Percentiles rank a stretch among this genome's conserved stretches.
Evolutionary conservation across 805 yeast species (phyloP).

Genomic region (Suhomyces tanzawaensis): DNA sequence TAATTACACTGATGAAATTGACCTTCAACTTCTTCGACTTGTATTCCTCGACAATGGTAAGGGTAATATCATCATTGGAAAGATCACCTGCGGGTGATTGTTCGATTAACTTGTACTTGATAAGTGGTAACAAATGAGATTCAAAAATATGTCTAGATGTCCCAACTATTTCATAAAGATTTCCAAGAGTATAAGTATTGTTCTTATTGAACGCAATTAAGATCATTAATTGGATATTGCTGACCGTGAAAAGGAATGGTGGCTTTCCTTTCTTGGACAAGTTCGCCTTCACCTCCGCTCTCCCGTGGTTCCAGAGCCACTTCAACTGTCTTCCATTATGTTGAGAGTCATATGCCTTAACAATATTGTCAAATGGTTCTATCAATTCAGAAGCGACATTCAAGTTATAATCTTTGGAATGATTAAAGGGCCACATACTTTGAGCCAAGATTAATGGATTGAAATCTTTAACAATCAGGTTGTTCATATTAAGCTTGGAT

Average conservation of each 20-base stretch:
- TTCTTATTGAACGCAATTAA: constrained; percentile 76
- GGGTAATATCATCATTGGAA: constrained; percentile 47
- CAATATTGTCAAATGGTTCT: constrained; percentile 63
- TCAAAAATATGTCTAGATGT: constrained; percentile 63
- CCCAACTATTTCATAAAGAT: constrained; percentile 66
- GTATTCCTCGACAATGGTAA: constrained; percentile 75
- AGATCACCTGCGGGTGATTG: constrained; percentile 62
- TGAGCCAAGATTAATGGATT: constrained; percentile 80
- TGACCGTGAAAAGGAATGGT: constrained; percentile 76
- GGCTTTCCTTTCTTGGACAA: constrained; percentile 77
- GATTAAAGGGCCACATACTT: constrained; percentile 81
- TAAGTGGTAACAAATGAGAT: constrained; percentile 74
- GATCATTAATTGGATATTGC: constrained; percentile 84
- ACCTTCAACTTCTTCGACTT: constrained; percentile 81
- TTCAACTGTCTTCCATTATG: constrained; percentile 86
- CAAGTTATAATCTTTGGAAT: constrained; percentile 36
- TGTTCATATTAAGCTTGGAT: constrained; percentile 42
- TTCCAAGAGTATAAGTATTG: constrained; percentile 56
- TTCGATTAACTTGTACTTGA: constrained; percentile 70
- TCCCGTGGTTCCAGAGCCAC: constrained; percentile 95
- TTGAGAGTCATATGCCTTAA: constrained; percentile 63
- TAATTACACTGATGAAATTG: constrained; percentile 65
- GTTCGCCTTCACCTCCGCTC: constrained; percentile 88
- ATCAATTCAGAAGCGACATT: constrained; percentile 68
- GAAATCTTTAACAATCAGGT: constrained; percentile 47